Evolutionary conservation across 192 early-diverging fungal genomes (phyloP).

Genomic region (Kickxella alabastrina): DNA sequence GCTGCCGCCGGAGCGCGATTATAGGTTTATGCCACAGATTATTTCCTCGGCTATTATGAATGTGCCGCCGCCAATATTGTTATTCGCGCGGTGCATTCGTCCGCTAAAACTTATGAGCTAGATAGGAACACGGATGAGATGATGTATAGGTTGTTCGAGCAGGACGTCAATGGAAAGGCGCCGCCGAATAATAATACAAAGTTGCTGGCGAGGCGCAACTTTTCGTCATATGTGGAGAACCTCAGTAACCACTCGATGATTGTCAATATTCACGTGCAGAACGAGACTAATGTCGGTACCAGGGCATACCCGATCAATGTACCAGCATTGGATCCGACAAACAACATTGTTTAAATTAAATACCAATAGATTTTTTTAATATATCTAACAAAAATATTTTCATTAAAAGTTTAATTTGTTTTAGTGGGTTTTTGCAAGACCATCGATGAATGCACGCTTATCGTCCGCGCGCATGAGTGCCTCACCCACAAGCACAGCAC

Average conservation of each 20-base stretch:
- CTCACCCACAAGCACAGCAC: constrained; percentile 89
- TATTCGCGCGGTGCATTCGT: constrained; percentile 61
- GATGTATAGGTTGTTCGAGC: constrained; percentile 68
- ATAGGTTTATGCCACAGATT: constrained; percentile 73
- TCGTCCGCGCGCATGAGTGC: constrained; percentile 85
- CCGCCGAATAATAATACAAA: constrained; percentile 52
- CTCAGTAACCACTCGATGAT: constrained; percentile 29
- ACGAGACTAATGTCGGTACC: constrained; percentile 47
- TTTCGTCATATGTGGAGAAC: constrained; percentile 53
- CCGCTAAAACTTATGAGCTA: constrained; percentile 54
- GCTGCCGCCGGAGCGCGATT: constrained; percentile 58
- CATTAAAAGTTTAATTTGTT: neutral
- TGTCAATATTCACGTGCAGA: constrained; percentile 58
- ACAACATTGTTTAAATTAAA: constrained; percentile 7
- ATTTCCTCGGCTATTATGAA: constrained; percentile 80
- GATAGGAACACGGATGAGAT: constrained; percentile 63
- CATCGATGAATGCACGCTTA: constrained; percentile 69
- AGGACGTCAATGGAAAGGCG: constrained; percentile 63
- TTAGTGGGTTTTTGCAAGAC: constrained; percentile 42
- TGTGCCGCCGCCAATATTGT: constrained; percentile 67
- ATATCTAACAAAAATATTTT: neutral
- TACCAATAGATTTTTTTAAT: neutral
- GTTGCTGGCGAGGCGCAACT: constrained; percentile 60
- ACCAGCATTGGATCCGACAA: constrained; percentile 17
- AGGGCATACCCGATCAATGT: constrained; percentile 53